phyloP scores from a whole-genome alignment of 495 filamentous ascomycete genomes.

The Ramalina intermedia region DNA sequence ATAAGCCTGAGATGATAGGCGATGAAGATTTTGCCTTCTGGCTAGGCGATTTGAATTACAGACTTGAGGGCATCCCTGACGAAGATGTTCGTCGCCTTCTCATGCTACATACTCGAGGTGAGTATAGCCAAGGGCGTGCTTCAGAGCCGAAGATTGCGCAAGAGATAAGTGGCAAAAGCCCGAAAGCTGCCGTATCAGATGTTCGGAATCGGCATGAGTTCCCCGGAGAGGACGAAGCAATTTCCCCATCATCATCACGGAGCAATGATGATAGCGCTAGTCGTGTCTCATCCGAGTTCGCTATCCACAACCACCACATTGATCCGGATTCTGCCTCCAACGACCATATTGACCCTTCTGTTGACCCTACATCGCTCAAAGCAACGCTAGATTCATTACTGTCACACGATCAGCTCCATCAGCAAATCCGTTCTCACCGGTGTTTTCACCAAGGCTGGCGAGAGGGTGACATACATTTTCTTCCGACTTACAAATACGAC shows the following conservation, averaged over 20 bases:
- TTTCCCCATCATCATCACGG: no score
- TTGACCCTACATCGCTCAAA: constrained; percentile 55
- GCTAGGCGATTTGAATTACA: constrained; percentile 95
- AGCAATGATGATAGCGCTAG: no score
- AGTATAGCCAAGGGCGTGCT: constrained; percentile 41
- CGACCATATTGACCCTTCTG: constrained; percentile 26
- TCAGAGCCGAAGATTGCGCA: constrained; percentile 21
- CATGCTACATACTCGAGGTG: constrained; percentile 63
- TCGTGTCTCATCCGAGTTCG: no score
- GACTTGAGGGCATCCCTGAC: constrained; percentile 74
- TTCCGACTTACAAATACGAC: constrained; percentile 95
- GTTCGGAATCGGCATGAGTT: neutral
- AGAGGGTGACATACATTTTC: constrained; percentile 75
- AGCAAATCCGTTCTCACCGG: constrained; percentile 57
- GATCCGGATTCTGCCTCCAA: constrained; percentile 4
- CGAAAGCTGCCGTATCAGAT: neutral
- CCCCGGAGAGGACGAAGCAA: no score
- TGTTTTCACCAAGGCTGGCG: constrained; percentile 83
- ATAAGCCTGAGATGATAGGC: constrained; percentile 53
- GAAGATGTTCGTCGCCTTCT: constrained; percentile 81
- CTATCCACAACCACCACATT: neutral
- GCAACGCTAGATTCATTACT: constrained; percentile 76
- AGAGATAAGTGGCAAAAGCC: constrained; percentile 5
- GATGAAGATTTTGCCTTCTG: constrained; percentile 89
- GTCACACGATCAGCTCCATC: constrained; percentile 75